Percentiles rank a stretch among this genome's conserved stretches.
Evolutionary conservation across 2,329 filamentous ascomycete species (phyloP).

Genomic region (Cadophora malorum): DNA sequence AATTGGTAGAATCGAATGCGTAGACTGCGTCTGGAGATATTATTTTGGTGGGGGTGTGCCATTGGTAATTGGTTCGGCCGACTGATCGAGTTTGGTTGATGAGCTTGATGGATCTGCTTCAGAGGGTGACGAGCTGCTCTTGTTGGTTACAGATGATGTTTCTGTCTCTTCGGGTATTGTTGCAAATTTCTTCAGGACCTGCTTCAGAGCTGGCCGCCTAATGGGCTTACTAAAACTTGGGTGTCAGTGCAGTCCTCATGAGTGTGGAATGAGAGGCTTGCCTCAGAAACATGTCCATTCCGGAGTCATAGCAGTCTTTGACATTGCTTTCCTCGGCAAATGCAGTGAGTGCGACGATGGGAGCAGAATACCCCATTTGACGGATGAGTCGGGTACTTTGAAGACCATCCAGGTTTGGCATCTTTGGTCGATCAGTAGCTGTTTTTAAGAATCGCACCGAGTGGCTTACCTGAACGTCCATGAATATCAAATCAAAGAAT

Average conservation of each 20-base stretch:
- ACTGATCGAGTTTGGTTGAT: slow-evolving; percentile 13
- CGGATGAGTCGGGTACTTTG: slow-evolving; percentile 87
- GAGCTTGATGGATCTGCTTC: slow-evolving; percentile 18
- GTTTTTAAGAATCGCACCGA: too few relatives aligned
- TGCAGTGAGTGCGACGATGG: slow-evolving; percentile 89
- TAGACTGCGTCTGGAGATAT: background rate
- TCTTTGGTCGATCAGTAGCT: slow-evolving; percentile 53
- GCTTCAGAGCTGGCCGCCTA: slow-evolving; percentile 81
- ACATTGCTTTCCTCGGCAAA: slow-evolving; percentile 92
- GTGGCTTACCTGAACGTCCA: slow-evolving; percentile 74
- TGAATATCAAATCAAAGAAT: slow-evolving; percentile 88
- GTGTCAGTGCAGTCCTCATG: background rate
- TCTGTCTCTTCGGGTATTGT: slow-evolving; percentile 75
- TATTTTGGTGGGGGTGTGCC: slow-evolving; percentile 8
- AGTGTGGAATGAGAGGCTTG: slow-evolving; percentile 13
- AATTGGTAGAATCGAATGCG: slow-evolving; percentile 12
- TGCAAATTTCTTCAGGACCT: slow-evolving; percentile 82
- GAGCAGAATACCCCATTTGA: slow-evolving; percentile 83
- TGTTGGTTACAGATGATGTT: slow-evolving; percentile 34
- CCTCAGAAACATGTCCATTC: slow-evolving; percentile 86
- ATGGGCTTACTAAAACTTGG: slow-evolving; percentile 66
- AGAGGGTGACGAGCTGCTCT: slow-evolving; percentile 31
- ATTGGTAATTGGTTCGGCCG: background rate
- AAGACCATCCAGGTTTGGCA: slow-evolving; percentile 91
- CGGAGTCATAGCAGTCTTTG: slow-evolving; percentile 83